Evolutionary conservation across 2,329 filamentous ascomycete species (phyloP).

Genomic region (Colletotrichum brevisporum): DNA sequence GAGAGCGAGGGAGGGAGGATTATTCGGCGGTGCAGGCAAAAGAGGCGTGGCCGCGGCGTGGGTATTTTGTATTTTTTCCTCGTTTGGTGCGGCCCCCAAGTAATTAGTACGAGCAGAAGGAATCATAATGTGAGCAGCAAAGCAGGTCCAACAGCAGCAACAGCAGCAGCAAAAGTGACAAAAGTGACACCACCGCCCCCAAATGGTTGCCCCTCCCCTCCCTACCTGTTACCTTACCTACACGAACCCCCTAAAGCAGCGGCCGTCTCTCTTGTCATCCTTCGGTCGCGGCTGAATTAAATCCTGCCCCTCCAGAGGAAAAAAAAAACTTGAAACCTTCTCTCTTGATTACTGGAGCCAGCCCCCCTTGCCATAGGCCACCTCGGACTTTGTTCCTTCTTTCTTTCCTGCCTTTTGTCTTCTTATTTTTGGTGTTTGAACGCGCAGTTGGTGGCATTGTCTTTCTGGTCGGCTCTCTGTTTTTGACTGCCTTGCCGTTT

Average conservation of each 20-base stretch:
- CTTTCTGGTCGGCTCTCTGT: neutral
- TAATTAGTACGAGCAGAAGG: slow-evolving; percentile 7
- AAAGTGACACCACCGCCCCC: slow-evolving; percentile 25
- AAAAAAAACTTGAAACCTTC: slow-evolving; percentile 22
- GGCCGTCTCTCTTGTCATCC: neutral
- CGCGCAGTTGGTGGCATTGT: neutral
- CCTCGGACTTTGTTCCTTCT: slow-evolving; percentile 23
- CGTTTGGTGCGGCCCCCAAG: slow-evolving; percentile 22
- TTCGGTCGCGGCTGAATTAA: neutral
- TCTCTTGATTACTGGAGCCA: slow-evolving; percentile 21
- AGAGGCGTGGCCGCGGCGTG: neutral
- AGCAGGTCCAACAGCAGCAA: neutral
- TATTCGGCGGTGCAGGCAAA: neutral
- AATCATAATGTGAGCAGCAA: slow-evolving; percentile 20
- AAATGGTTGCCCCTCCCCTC: neutral
- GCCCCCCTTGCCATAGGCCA: slow-evolving; percentile 12
- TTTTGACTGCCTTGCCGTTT: neutral
- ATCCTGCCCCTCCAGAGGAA: slow-evolving; percentile 7
- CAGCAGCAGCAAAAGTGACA: neutral
- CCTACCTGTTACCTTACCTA: neutral
- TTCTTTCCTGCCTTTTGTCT: neutral
- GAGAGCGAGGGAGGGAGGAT: too few relatives aligned
- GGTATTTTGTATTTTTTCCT: neutral
- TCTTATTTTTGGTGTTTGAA: neutral
- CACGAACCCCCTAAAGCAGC: neutral